Percentiles rank a stretch among this genome's conserved stretches.
Evolutionary conservation across 345 rosid species (phyloP).

Genomic region (Eucalyptus virginea): DNA sequence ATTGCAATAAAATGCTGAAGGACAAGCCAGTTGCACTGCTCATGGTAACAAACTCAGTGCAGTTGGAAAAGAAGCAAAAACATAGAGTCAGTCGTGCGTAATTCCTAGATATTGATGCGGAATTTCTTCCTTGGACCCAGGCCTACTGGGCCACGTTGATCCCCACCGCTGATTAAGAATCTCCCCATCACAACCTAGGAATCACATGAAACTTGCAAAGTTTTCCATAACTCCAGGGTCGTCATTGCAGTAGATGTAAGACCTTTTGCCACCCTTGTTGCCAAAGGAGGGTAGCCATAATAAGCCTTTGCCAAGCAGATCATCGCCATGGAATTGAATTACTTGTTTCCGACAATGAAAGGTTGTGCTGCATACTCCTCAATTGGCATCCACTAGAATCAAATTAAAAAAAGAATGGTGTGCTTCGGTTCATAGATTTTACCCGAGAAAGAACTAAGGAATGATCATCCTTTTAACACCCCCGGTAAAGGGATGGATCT

Average conservation of each 20-base stretch:
- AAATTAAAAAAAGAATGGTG: background rate
- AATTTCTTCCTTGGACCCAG: too few species aligned
- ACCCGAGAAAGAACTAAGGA: background rate
- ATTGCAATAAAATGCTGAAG: too few species aligned
- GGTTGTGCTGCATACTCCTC: conserved; percentile 53
- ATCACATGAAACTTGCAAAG: too few species aligned
- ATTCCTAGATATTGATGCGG: too few species aligned
- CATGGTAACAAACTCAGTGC: too few species aligned
- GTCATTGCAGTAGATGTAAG: conserved; percentile 35
- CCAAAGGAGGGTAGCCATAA: conserved; percentile 19
- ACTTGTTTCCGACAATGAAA: conserved; percentile 19
- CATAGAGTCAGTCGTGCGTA: too few species aligned
- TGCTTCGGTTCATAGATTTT: background rate
- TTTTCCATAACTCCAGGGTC: too few species aligned
- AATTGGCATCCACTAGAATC: conserved; percentile 55
- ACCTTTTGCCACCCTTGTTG: conserved; percentile 28
- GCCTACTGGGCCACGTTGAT: too few species aligned
- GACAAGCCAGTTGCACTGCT: too few species aligned
- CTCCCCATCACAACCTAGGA: too few species aligned
- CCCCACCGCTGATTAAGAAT: too few species aligned
- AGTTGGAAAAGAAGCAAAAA: too few species aligned
- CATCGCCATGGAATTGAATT: conserved; percentile 9
- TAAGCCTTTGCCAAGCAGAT: conserved; percentile 31
- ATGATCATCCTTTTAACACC: background rate
- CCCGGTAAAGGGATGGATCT: background rate